Evolutionary conservation across 2,329 filamentous ascomycete species (phyloP).

Genomic region (Harringtonia aguacate): DNA sequence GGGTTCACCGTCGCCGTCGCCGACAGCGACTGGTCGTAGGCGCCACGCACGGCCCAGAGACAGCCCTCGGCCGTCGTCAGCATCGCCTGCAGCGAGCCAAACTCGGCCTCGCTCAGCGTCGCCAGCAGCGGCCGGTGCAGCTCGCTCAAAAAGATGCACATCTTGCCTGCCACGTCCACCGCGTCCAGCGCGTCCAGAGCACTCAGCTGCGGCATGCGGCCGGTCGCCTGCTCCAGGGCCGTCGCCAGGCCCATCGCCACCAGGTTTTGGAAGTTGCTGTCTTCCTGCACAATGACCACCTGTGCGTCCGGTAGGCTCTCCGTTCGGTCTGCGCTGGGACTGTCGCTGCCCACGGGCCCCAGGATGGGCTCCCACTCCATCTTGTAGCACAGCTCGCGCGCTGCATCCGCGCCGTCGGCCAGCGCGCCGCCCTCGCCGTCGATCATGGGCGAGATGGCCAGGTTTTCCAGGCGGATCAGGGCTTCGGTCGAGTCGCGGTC

Average conservation of each 20-base stretch:
- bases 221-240: too few relatives aligned
- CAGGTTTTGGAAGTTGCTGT: too few relatives aligned
- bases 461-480: constrained; percentile 21
- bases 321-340: too few relatives aligned
- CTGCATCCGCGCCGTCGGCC: constrained; percentile 13
- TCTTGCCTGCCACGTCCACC: constrained; percentile 18
- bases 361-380: constrained; percentile 32
- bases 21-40: constrained; percentile 21
- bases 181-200: constrained; percentile 23
- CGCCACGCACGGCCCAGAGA: constrained; percentile 29
- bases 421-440: constrained; percentile 21
- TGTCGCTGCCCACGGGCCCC: constrained; percentile 19
- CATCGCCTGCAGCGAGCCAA: constrained; percentile 24
- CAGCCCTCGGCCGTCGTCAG: constrained; percentile 23
- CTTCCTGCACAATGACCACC: too few relatives aligned
- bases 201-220: too few relatives aligned
- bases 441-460: constrained; percentile 29
- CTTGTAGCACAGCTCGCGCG: constrained; percentile 33
- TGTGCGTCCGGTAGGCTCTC: too few relatives aligned
- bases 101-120: constrained; percentile 25
- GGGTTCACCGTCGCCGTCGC: constrained; percentile 16
- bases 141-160: constrained; percentile 32
- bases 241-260: too few relatives aligned
- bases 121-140: constrained; percentile 32
- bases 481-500: constrained; percentile 18